Conservation (phyloP, 192 early-diverging fungal genomes). For the Coemansia sp. region DNA sequence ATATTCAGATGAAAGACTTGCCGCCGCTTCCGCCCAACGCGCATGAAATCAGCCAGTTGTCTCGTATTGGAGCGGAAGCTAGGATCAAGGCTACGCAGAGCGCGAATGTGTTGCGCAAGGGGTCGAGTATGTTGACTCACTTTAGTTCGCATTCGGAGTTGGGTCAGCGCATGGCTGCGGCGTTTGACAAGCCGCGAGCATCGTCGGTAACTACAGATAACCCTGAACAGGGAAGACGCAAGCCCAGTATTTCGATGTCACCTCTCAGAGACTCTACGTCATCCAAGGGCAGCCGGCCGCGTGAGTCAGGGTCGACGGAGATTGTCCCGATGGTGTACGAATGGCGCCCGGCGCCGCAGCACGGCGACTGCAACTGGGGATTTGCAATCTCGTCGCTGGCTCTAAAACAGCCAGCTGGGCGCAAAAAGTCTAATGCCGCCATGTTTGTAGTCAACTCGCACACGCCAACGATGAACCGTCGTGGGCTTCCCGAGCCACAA, state of each 20-base stretch:
- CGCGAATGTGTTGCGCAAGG: conserved; percentile 11
- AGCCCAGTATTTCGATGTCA: conserved; percentile 19
- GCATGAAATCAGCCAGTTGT: conserved; percentile 22
- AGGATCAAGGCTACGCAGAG: conserved; percentile 8
- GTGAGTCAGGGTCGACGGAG: conserved; percentile 39
- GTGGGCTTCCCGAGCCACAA: conserved; percentile 12
- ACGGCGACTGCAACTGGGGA: conserved; percentile 38
- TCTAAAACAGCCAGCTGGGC: conserved; percentile 29
- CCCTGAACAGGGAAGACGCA: conserved; percentile 13
- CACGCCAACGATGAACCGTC: conserved; percentile 46
- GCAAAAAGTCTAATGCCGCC: conserved; percentile 22
- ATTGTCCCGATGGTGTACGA: conserved; percentile 21
- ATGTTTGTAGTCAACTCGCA: conserved; percentile 43
- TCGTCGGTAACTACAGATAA: conserved; percentile 33
- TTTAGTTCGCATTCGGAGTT: conserved; percentile 50
- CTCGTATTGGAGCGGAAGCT: conserved; percentile 1
- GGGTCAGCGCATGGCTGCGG: conserved; percentile 23
- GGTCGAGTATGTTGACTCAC: conserved; percentile 25
- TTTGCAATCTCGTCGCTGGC: conserved; percentile 46
- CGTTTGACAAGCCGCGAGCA: conserved; percentile 47
- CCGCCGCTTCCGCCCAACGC: conserved; percentile 52
- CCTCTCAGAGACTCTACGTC: conserved; percentile 13
- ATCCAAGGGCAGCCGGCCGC: conserved; percentile 11
- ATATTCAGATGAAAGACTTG: conserved; percentile 51
- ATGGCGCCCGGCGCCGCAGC: conserved; percentile 29